phyloP scores from a whole-genome alignment of 257 asterid genomes.

The Ilex asprella region DNA sequence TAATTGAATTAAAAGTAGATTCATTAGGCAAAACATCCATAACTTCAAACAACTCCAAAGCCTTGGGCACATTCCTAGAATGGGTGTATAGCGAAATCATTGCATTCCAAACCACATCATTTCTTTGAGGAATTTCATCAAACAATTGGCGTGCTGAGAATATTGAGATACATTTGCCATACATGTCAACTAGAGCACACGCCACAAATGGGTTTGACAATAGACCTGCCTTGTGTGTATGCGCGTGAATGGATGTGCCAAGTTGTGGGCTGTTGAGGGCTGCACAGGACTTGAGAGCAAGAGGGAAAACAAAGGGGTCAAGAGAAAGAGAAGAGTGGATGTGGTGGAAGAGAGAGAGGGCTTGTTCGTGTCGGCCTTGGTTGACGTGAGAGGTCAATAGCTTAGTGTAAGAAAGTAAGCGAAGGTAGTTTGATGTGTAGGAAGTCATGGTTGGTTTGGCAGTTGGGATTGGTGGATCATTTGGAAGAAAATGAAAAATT shows the following conservation, averaged over 20 bases:
- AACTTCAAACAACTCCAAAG: slow-evolving; percentile 25
- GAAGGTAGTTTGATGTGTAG: slow-evolving; percentile 34
- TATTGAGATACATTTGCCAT: slow-evolving; percentile 36
- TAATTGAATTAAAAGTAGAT: slow-evolving; percentile 34
- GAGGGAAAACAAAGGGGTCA: slow-evolving; percentile 44
- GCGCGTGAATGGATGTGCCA: slow-evolving; percentile 33
- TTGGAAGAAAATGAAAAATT: too few relatives aligned
- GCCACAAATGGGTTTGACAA: slow-evolving; percentile 36
- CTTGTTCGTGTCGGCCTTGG: slow-evolving; percentile 34
- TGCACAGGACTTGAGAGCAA: slow-evolving; percentile 38
- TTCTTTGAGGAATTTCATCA: slow-evolving; percentile 32
- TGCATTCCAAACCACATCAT: slow-evolving; percentile 41
- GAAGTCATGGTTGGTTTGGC: slow-evolving; percentile 10
- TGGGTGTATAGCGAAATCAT: slow-evolving; percentile 35
- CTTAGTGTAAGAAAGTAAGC: slow-evolving; percentile 37
- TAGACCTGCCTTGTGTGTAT: slow-evolving; percentile 20
- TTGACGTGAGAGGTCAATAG: slow-evolving; percentile 37
- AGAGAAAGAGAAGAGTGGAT: slow-evolving; percentile 31
- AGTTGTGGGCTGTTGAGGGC: slow-evolving; percentile 20
- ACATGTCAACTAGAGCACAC: slow-evolving; percentile 35
- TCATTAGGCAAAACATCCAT: slow-evolving; percentile 34
- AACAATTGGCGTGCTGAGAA: slow-evolving; percentile 31
- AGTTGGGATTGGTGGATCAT: neutral
- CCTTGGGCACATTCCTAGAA: slow-evolving; percentile 20
- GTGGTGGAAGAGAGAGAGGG: slow-evolving; percentile 32